phyloP scores from a whole-genome alignment of 495 filamentous ascomycete genomes.

The Hypoxylon rickii region DNA sequence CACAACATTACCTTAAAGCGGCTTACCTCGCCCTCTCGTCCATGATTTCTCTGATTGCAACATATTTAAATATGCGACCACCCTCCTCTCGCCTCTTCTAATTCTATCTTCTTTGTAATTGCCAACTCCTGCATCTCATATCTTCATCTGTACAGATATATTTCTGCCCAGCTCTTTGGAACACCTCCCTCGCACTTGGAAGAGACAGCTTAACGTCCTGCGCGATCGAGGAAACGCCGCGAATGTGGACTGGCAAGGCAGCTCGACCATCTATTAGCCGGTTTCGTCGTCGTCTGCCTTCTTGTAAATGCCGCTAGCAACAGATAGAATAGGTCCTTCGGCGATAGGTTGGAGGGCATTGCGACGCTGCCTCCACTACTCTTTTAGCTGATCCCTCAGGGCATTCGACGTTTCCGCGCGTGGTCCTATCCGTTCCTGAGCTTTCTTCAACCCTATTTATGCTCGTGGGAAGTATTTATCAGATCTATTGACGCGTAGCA shows the following conservation, averaged over 20 bases:
- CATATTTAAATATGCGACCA: too few relatives aligned
- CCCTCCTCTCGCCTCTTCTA: too few relatives aligned
- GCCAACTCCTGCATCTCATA: too few relatives aligned
- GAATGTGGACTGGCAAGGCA: not conserved
- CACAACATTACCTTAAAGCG: too few relatives aligned
- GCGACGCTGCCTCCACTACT: not conserved
- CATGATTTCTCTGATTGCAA: too few relatives aligned
- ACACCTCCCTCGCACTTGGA: too few relatives aligned
- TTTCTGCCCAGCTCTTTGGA: too few relatives aligned
- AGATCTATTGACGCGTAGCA: not conserved
- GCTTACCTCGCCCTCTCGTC: too few relatives aligned
- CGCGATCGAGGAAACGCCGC: too few relatives aligned
- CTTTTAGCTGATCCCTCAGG: not conserved
- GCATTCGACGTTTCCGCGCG: not conserved
- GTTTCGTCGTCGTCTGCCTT: not conserved
- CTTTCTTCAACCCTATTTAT: not conserved
- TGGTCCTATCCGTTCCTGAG: not conserved
- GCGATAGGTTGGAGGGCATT: not conserved
- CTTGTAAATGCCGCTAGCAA: not conserved
- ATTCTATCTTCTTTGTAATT: too few relatives aligned
- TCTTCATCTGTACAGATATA: too few relatives aligned
- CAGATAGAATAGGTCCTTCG: not conserved
- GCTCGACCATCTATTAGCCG: not conserved
- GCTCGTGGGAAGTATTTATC: not conserved
- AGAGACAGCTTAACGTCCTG: too few relatives aligned